Evolutionary conservation across 345 rosid genomes (phyloP).

Genomic region (Linum trigynum): DNA sequence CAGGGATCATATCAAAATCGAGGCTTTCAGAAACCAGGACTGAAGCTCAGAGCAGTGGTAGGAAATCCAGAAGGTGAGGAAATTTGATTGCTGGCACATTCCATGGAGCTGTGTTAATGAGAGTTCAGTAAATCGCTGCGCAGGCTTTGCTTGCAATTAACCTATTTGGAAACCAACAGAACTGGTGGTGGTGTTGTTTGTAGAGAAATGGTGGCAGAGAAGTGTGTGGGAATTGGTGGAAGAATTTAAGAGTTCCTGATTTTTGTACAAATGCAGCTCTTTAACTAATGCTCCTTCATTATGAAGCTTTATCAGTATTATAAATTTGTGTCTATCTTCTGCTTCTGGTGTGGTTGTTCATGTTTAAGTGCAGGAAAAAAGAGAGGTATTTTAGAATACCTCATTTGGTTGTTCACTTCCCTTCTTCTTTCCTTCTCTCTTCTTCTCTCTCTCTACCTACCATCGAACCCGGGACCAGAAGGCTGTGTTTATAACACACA

Average conservation of each 20-base stretch:
- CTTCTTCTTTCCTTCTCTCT: background rate
- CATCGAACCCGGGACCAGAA: background rate
- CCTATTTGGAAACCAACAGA: background rate
- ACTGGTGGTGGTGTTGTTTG: background rate
- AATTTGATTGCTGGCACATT: background rate
- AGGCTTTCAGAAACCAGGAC: slow-evolving; percentile 49
- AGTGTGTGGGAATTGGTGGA: too few relatives aligned
- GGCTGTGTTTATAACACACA: background rate
- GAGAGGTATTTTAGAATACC: background rate
- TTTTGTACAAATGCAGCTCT: background rate
- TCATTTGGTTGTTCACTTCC: background rate
- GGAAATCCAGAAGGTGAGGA: slow-evolving; percentile 56
- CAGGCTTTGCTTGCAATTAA: background rate
- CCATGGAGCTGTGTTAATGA: slow-evolving; percentile 8
- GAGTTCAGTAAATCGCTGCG: slow-evolving; percentile 3
- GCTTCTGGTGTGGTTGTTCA: too few relatives aligned
- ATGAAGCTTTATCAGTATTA: too few relatives aligned
- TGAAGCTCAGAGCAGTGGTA: slow-evolving; percentile 34
- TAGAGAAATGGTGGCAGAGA: background rate
- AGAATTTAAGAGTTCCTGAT: background rate
- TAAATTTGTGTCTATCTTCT: too few relatives aligned
- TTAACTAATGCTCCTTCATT: background rate
- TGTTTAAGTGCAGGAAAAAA: too few relatives aligned
- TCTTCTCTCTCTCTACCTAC: background rate
- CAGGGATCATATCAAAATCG: slow-evolving; percentile 43